Conservation (phyloP, 116 monocot species). For the Zostera marina region DNA sequence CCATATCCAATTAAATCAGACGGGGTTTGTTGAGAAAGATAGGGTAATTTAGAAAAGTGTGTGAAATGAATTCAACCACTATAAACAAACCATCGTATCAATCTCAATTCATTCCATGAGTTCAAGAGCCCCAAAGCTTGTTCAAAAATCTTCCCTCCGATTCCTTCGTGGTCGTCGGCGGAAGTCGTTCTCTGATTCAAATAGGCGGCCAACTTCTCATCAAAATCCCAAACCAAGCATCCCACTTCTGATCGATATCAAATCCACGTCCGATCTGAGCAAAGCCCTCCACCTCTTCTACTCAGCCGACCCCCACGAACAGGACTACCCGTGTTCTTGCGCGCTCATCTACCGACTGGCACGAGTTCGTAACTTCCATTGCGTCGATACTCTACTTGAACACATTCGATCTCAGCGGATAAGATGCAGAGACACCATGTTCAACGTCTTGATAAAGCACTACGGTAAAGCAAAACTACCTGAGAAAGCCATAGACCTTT, state of each 20-base stretch:
- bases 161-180: background rate
- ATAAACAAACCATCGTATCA: too few species aligned
- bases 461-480: slow-evolving; percentile 38
- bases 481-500: slow-evolving; percentile 41
- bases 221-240: slow-evolving; percentile 3
- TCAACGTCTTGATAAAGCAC: slow-evolving; percentile 54
- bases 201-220: background rate
- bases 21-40: too few species aligned
- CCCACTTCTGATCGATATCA: slow-evolving; percentile 34
- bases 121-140: background rate
- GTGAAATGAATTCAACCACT: too few species aligned
- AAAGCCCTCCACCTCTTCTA: slow-evolving; percentile 27
- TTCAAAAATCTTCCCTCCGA: background rate
- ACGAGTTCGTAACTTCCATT: slow-evolving; percentile 31
- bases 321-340: slow-evolving; percentile 35
- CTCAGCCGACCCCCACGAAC: slow-evolving; percentile 18
- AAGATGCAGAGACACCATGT: slow-evolving; percentile 30
- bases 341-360: slow-evolving; percentile 62
- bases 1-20: too few species aligned
- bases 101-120: too few species aligned
- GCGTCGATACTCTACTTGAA: slow-evolving; percentile 35
- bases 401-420: slow-evolving; percentile 22
- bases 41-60: too few species aligned
- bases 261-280: slow-evolving; percentile 32
- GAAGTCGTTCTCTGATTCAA: background rate